These are phyloP conservation scores for Brassica incana DNA, from an alignment of 345 rosid species.

Conservation along the genomic window DNA sequence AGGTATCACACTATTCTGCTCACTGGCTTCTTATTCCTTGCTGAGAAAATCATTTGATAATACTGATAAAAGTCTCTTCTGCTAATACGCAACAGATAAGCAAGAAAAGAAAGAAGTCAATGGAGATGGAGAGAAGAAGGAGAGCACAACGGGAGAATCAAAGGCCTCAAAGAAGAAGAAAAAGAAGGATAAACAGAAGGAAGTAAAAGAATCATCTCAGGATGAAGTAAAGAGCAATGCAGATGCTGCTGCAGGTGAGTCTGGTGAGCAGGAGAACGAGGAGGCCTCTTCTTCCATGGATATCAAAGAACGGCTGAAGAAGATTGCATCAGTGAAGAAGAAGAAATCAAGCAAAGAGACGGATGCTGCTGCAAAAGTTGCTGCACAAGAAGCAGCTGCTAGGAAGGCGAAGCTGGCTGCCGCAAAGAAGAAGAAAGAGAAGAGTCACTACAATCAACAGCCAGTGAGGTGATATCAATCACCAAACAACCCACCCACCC, in stretches of 20 bases:
- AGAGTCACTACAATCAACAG: constrained; percentile 80
- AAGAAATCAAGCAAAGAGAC: constrained; percentile 76
- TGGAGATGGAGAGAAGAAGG: constrained; percentile 40
- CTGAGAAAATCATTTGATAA: not conserved
- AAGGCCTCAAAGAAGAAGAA: constrained; percentile 41
- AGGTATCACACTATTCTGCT: not conserved
- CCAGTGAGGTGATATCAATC: constrained; percentile 52
- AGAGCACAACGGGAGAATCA: constrained; percentile 29
- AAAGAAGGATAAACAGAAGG: constrained; percentile 38
- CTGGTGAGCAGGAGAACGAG: constrained; percentile 28
- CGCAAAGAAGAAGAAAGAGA: constrained; percentile 88
- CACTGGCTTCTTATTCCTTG: not conserved
- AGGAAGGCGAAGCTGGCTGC: constrained; percentile 69
- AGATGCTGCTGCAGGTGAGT: constrained; percentile 28
- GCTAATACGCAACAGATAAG: constrained; percentile 25
- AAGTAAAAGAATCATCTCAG: constrained; percentile 43
- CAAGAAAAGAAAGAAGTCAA: constrained; percentile 50
- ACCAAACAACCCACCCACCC: not conserved
- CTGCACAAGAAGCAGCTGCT: constrained; percentile 69
- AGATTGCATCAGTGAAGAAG: constrained; percentile 59
- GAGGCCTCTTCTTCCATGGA: constrained; percentile 41
- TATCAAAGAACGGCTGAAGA: constrained; percentile 69
- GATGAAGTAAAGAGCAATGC: constrained; percentile 31
- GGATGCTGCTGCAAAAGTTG: constrained; percentile 60
- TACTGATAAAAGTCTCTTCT: not conserved